A percentile compares a stretch with the other conserved stretches of the same genome.
Conservation (phyloP, 768 basidiomycete species). For the Amanita inopinata region DNA sequence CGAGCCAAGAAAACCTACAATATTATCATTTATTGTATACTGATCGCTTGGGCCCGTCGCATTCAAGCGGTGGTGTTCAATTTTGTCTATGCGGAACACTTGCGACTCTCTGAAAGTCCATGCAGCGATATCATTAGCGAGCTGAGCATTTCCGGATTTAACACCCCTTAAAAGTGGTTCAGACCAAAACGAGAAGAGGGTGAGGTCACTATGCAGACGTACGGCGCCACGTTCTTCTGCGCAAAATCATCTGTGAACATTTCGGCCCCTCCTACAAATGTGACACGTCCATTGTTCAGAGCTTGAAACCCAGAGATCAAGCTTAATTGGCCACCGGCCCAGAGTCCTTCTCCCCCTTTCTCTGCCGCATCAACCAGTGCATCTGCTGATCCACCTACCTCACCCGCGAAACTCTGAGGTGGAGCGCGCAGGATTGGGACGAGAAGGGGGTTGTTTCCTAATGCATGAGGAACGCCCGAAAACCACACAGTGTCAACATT, state of each 20-base stretch:
- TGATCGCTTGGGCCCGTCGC: slow-evolving; percentile 49
- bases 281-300: slow-evolving; percentile 60
- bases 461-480: slow-evolving; percentile 57
- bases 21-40: slow-evolving; percentile 82
- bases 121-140: slow-evolving; percentile 63
- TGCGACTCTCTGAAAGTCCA: slow-evolving; percentile 90
- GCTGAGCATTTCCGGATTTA: slow-evolving; percentile 65
- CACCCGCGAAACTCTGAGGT: slow-evolving; percentile 64
- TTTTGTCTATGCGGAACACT: slow-evolving; percentile 68
- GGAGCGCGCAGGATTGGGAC: slow-evolving; percentile 79
- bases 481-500: slow-evolving; percentile 61
- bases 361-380: slow-evolving; percentile 62
- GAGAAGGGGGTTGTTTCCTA: slow-evolving; percentile 67
- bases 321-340: slow-evolving; percentile 70
- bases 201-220: slow-evolving; percentile 19
- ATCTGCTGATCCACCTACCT: slow-evolving; percentile 55
- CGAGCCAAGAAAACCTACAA: slow-evolving; percentile 37
- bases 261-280: slow-evolving; percentile 75
- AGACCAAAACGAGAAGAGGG: neutral
- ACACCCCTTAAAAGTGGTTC: slow-evolving; percentile 31
- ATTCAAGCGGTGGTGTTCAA: slow-evolving; percentile 64
- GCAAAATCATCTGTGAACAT: slow-evolving; percentile 72
- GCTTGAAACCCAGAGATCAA: slow-evolving; percentile 90
- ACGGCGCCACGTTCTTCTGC: slow-evolving; percentile 51
- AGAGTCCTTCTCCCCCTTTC: slow-evolving; percentile 67